Evolutionary conservation across 768 basidiomycete species (phyloP).

Genomic region (Termitomyces sp.): DNA sequence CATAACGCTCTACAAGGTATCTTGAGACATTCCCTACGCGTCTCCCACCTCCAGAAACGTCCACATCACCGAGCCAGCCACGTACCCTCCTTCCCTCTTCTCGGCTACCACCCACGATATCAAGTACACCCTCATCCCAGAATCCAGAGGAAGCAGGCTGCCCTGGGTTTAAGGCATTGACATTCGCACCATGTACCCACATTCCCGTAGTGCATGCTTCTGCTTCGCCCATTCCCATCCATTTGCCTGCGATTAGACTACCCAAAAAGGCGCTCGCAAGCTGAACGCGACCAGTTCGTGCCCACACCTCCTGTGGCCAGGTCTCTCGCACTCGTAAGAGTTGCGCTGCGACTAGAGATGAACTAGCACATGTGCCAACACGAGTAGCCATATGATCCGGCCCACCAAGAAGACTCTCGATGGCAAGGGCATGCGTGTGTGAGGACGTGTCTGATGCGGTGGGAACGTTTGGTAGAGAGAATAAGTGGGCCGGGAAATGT

Average conservation of each 20-base stretch:
- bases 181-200: conserved; percentile 61
- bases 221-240: conserved; percentile 69
- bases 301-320: conserved; percentile 77
- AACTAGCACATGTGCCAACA: conserved; percentile 69
- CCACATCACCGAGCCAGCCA: conserved; percentile 83
- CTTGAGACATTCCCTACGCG: conserved; percentile 64
- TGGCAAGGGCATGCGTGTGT: conserved; percentile 70
- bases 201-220: conserved; percentile 78
- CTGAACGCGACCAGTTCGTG: conserved; percentile 70
- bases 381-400: conserved; percentile 75
- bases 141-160: conserved; percentile 36
- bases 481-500: conserved; percentile 64
- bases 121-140: conserved; percentile 79
- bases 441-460: conserved; percentile 79
- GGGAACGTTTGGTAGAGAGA: conserved; percentile 72
- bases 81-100: conserved; percentile 73
- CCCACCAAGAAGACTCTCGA: conserved; percentile 74
- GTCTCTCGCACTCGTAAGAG: conserved; percentile 75
- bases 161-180: conserved; percentile 15
- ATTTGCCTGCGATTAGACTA: conserved; percentile 67
- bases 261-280: conserved; percentile 75
- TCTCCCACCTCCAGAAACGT: conserved; percentile 59
- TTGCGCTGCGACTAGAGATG: conserved; percentile 72
- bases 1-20: conserved; percentile 78
- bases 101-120: conserved; percentile 71